Conservation (phyloP, 441 rosid genomes). For the Erodium trifolium region DNA sequence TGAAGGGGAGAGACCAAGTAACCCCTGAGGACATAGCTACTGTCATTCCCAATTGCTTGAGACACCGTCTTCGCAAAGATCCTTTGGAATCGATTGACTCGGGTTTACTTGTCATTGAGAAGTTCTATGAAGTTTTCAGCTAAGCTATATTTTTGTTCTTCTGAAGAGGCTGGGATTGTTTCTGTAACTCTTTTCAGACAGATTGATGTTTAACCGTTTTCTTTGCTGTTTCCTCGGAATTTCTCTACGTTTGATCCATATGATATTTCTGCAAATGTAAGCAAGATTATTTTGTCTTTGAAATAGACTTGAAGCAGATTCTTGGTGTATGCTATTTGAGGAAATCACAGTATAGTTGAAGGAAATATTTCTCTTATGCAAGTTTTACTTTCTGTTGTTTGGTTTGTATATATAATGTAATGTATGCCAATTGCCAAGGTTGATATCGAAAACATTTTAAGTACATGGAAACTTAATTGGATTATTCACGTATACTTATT, state of each 20-base stretch:
- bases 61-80: conserved; percentile 94
- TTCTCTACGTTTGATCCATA: no score
- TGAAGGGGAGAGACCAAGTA: conserved; percentile 73
- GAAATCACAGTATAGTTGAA: conserved; percentile 17
- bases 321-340: conserved; percentile 10
- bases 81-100: conserved; percentile 92
- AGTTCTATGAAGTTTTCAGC: conserved; percentile 75
- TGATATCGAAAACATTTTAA: no score
- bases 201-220: not conserved
- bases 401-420: not conserved
- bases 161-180: not conserved
- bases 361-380: conserved; percentile 7
- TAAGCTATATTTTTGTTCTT: conserved; percentile 21
- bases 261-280: no score
- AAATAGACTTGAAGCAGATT: conserved; percentile 6
- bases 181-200: conserved; percentile 14
- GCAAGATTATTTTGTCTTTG: not conserved
- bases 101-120: conserved; percentile 71
- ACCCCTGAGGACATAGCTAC: conserved; percentile 78
- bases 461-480: not conserved
- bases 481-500: no score
- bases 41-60: conserved; percentile 83
- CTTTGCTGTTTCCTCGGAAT: conserved; percentile 9
- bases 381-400: not conserved
- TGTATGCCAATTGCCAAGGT: not conserved